A percentile compares a stretch with the other conserved stretches of the same genome.
Conservation (phyloP, 352 stramenopile genomes). For the Phytophthora sansomeana region DNA sequence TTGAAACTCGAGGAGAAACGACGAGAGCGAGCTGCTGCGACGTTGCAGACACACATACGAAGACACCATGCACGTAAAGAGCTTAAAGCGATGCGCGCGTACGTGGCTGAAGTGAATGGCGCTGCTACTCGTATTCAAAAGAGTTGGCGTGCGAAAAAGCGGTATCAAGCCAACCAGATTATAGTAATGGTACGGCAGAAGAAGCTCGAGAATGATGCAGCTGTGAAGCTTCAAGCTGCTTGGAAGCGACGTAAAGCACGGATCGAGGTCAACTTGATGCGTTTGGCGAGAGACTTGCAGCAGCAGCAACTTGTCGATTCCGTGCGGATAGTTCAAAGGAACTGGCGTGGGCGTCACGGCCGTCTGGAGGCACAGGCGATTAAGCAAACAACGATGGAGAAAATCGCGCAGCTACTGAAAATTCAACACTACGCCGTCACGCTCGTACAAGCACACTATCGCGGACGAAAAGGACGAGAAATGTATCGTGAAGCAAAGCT, state of each 20-base stretch:
- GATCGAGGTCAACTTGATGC: constrained; percentile 45
- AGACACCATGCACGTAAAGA: constrained; percentile 49
- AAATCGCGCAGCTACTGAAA: constrained; percentile 53
- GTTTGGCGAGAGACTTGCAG: constrained; percentile 50
- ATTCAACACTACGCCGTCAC: constrained; percentile 75
- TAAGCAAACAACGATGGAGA: constrained; percentile 50
- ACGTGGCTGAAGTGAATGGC: constrained; percentile 37
- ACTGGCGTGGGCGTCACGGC: constrained; percentile 53
- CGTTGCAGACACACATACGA: constrained; percentile 53
- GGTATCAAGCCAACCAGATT: constrained; percentile 52
- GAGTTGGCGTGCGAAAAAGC: constrained; percentile 60
- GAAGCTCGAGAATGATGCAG: constrained; percentile 52
- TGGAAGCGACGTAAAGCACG: constrained; percentile 72
- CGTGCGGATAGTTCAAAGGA: constrained; percentile 53
- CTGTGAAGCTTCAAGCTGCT: constrained; percentile 56
- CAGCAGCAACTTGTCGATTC: constrained; percentile 42
- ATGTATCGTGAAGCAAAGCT: constrained; percentile 59
- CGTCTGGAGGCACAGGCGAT: constrained; percentile 34
- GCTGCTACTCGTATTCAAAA: constrained; percentile 58
- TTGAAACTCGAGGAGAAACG: constrained; percentile 33
- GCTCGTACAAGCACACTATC: constrained; percentile 77
- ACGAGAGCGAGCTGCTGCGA: constrained; percentile 53
- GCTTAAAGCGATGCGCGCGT: constrained; percentile 33
- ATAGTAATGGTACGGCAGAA: constrained; percentile 39
- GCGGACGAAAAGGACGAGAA: constrained; percentile 74